Conservation (phyloP, 139 green algal species). For the Coelastrella sp. region DNA sequence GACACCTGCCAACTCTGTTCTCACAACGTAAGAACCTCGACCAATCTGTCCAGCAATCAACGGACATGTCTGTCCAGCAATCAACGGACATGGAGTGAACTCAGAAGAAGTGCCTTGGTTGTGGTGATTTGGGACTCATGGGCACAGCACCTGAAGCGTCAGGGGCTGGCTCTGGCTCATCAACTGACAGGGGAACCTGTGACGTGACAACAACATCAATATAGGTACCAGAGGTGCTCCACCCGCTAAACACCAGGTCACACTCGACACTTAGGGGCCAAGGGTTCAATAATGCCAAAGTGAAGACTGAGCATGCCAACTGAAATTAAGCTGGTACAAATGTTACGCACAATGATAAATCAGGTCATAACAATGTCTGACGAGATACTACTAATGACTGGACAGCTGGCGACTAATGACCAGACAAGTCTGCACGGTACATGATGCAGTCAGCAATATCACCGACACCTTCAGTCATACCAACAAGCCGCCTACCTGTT, state of each 20-base stretch:
- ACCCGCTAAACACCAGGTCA: not conserved
- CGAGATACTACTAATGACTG: not conserved
- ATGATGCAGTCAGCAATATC: not conserved
- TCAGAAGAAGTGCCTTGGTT: conserved; percentile 51
- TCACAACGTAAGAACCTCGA: too few relatives aligned
- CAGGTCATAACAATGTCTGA: not conserved
- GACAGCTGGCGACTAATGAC: not conserved
- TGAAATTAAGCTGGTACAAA: too few relatives aligned
- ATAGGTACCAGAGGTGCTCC: not conserved
- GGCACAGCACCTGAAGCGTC: not conserved
- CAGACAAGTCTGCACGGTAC: too few relatives aligned
- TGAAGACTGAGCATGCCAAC: too few relatives aligned
- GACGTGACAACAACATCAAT: not conserved
- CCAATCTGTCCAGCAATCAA: too few relatives aligned
- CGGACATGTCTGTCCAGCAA: too few relatives aligned
- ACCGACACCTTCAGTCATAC: not conserved
- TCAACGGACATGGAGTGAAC: not conserved
- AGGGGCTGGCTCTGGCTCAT: conserved; percentile 23
- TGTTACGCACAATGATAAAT: not conserved
- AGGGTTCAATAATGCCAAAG: too few relatives aligned
- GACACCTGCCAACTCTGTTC: too few relatives aligned
- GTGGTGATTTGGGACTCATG: conserved; percentile 32
- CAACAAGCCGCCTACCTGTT: conserved; percentile 34
- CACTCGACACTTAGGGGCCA: not conserved
- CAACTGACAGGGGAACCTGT: conserved; percentile 43